These are phyloP conservation scores for Paramecium pentaurelia DNA, from an alignment of 73 alveolate species.

Conservation along the genomic window DNA sequence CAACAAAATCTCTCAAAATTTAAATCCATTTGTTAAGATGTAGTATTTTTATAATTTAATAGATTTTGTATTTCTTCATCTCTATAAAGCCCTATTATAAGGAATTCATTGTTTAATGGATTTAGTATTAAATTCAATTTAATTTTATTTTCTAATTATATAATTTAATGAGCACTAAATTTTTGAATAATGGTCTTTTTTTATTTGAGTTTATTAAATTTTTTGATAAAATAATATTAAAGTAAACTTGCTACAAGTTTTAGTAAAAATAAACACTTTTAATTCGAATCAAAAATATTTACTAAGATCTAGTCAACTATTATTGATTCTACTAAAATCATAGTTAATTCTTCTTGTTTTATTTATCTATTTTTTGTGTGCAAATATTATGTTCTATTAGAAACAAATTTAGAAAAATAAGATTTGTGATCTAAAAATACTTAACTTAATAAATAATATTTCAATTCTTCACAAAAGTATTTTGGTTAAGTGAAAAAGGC, in stretches of 20 bases:
- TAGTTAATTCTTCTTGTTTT: neutral
- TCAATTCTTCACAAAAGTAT: neutral
- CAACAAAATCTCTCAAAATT: neutral
- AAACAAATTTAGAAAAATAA: neutral
- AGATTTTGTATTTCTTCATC: neutral
- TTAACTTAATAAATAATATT: neutral
- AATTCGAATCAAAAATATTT: neutral
- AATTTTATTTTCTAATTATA: neutral
- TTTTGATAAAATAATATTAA: neutral
- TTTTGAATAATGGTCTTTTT: neutral
- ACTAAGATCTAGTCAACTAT: neutral
- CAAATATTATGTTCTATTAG: neutral
- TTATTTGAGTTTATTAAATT: neutral
- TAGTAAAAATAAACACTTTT: neutral
- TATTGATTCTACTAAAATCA: conserved; percentile 1
- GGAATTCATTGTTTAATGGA: neutral
- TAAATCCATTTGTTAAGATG: neutral
- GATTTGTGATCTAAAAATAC: neutral
- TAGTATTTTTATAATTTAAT: neutral
- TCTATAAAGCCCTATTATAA: neutral
- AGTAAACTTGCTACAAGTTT: neutral
- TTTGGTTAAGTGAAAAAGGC: neutral
- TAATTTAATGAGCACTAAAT: neutral
- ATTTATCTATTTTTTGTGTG: neutral
- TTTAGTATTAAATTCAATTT: neutral